These are phyloP conservation scores for Sporopachydermia quercuum DNA, from an alignment of 805 yeast genomes.

Conservation along the genomic window DNA sequence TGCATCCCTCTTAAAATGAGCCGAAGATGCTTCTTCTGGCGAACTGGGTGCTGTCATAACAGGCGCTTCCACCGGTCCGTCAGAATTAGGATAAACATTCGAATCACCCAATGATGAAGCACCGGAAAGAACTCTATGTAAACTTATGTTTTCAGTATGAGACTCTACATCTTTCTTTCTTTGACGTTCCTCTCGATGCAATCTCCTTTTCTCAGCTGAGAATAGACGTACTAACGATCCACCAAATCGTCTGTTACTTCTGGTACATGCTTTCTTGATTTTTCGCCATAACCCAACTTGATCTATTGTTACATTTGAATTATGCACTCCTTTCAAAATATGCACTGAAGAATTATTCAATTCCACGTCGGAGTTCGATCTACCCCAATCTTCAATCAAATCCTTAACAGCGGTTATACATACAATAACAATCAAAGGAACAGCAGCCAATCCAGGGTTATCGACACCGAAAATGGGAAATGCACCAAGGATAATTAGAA, in stretches of 20 bases:
- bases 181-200: background rate
- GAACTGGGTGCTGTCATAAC: conserved; percentile 18
- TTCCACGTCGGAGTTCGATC: conserved; percentile 49
- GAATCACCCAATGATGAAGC: conserved; percentile 3
- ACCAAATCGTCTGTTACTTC: conserved; percentile 11
- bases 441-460: conserved; percentile 61
- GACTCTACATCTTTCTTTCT: background rate
- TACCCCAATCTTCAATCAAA: conserved; percentile 61
- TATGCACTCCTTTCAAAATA: conserved; percentile 34
- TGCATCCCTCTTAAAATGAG: conserved; percentile 31
- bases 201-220: background rate
- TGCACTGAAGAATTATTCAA: conserved; percentile 54
- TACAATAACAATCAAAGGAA: conserved; percentile 70
- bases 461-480: conserved; percentile 63
- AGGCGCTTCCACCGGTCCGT: conserved; percentile 8
- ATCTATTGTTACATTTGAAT: conserved; percentile 42
- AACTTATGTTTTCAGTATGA: background rate
- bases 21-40: conserved; percentile 17
- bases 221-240: background rate
- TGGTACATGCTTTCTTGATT: conserved; percentile 45
- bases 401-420: conserved; percentile 61
- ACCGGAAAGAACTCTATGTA: conserved; percentile 3
- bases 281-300: conserved; percentile 49
- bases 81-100: conserved; percentile 8
- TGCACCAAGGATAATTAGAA: conserved; percentile 65